Evolutionary conservation across 176 grass and related monocot species (phyloP).

Genomic region (Raddia guianensis): DNA sequence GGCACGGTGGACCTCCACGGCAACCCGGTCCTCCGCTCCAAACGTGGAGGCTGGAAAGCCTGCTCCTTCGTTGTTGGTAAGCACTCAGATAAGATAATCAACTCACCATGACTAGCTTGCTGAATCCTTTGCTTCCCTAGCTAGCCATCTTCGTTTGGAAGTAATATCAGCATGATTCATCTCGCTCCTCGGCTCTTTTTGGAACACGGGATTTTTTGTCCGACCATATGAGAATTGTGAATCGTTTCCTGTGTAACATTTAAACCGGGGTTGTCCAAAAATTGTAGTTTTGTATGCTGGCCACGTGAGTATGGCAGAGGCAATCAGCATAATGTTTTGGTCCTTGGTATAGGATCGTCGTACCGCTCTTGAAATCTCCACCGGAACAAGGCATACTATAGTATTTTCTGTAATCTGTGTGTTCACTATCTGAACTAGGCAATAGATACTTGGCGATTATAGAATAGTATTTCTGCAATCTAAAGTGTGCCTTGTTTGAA

Average conservation of each 20-base stretch:
- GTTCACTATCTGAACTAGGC: too few species aligned
- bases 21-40: constrained; percentile 77
- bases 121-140: background rate
- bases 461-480: background rate
- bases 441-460: background rate
- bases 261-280: too few species aligned
- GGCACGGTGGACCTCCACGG: constrained; percentile 85
- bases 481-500: background rate
- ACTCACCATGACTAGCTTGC: background rate
- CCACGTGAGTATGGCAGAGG: background rate
- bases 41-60: constrained; percentile 82
- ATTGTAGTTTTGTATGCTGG: background rate
- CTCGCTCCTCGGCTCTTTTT: too few species aligned
- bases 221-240: too few species aligned
- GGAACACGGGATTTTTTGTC: too few species aligned
- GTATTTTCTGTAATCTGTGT: too few species aligned
- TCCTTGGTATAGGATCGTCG: background rate
- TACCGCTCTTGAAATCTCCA: background rate
- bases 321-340: background rate
- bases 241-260: too few species aligned
- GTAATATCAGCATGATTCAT: too few species aligned
- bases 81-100: background rate
- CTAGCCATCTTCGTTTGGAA: background rate
- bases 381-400: background rate
- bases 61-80: constrained; percentile 90